A percentile compares a stretch with the other conserved stretches of the same genome.
Evolutionary conservation across 1,284 basidiomycete species (phyloP).

Genomic region (Amylostereum chailletii): DNA sequence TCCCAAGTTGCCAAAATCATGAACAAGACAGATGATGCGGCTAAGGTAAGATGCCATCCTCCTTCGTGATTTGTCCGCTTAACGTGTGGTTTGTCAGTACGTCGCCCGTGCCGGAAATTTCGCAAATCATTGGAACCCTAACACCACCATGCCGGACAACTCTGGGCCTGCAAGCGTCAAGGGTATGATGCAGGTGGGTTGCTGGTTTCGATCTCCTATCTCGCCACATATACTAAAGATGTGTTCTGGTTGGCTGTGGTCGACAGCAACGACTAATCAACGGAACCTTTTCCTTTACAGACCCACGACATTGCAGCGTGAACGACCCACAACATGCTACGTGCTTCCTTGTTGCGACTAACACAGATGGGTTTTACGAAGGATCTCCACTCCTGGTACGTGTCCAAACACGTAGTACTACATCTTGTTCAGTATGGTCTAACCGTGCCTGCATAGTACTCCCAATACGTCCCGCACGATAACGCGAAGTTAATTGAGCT

Average conservation of each 20-base stretch:
- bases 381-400: constrained; percentile 50
- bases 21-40: constrained; percentile 35
- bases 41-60: constrained; percentile 30
- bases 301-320: constrained; percentile 57
- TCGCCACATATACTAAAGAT: neutral
- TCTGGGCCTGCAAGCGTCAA: constrained; percentile 28
- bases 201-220: neutral
- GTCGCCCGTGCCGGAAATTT: constrained; percentile 47
- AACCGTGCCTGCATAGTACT: neutral
- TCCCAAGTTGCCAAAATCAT: constrained; percentile 51
- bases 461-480: constrained; percentile 53
- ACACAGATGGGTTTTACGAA: constrained; percentile 59
- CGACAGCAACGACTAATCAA: constrained; percentile 46
- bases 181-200: constrained; percentile 44
- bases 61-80: neutral
- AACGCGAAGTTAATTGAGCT: constrained; percentile 49
- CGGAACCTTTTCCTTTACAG: constrained; percentile 56
- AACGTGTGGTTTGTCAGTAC: constrained; percentile 29
- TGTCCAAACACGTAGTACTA: constrained; percentile 3
- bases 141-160: constrained; percentile 33
- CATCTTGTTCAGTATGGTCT: neutral
- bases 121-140: constrained; percentile 49
- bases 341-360: constrained; percentile 51
- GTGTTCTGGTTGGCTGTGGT: neutral
- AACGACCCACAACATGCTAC: constrained; percentile 48